Evolutionary conservation across 371 early-diverging fungal genomes (phyloP).

Genomic region (Mucor saturninus): DNA sequence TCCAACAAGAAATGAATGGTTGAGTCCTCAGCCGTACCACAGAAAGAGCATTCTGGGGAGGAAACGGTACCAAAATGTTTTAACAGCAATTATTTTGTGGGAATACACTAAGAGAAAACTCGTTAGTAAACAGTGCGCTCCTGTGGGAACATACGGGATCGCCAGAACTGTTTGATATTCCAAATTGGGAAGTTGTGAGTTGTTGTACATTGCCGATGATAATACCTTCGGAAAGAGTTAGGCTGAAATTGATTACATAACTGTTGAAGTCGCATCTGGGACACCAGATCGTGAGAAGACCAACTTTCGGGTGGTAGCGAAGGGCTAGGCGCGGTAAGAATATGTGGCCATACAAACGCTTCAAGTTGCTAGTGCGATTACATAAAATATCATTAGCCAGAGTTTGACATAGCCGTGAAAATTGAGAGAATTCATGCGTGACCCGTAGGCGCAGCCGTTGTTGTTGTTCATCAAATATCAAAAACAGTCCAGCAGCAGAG

Average conservation of each 20-base stretch:
- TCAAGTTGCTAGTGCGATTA: not conserved
- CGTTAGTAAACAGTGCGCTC: not conserved
- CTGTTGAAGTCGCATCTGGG: not conserved
- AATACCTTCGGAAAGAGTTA: not conserved
- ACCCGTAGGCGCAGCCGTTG: not conserved
- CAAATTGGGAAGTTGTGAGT: not conserved
- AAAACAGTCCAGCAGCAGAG: not conserved
- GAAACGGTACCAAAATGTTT: not conserved
- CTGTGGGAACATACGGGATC: not conserved
- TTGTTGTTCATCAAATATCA: not conserved
- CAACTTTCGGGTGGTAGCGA: not conserved
- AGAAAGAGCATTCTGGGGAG: not conserved
- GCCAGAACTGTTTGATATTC: not conserved
- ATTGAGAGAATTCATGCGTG: not conserved
- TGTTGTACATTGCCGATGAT: not conserved
- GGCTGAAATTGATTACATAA: not conserved
- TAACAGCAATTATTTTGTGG: not conserved
- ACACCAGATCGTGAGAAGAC: not conserved
- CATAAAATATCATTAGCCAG: not conserved
- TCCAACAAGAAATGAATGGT: not conserved
- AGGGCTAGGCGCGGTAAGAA: not conserved
- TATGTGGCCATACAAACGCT: not conserved
- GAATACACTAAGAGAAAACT: not conserved
- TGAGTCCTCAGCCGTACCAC: not conserved
- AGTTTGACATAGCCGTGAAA: not conserved